Evolutionary conservation across 331 rosid species (phyloP).

Genomic region (Acacia concinna): DNA sequence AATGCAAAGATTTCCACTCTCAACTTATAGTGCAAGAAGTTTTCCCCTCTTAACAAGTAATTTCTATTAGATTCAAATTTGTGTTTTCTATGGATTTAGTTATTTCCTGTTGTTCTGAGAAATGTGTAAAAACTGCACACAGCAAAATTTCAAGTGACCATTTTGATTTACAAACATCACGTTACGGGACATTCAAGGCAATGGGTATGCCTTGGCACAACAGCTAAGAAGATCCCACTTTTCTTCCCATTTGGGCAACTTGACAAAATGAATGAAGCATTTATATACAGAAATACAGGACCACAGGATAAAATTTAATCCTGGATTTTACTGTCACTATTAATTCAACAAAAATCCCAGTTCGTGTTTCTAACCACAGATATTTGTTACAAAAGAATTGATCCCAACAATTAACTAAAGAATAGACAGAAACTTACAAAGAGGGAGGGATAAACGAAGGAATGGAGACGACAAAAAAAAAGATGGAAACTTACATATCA

Average conservation of each 20-base stretch:
- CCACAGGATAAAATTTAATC: background rate
- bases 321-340: slow-evolving; percentile 31
- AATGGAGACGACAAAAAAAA: too few relatives aligned
- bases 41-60: too few relatives aligned
- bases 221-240: slow-evolving; percentile 20
- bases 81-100: background rate
- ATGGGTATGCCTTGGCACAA: background rate
- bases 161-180: slow-evolving; percentile 14
- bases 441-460: background rate
- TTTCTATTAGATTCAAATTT: too few relatives aligned
- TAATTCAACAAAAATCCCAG: slow-evolving; percentile 30
- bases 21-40: too few relatives aligned
- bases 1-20: too few relatives aligned
- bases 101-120: slow-evolving; percentile 1
- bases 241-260: slow-evolving; percentile 13
- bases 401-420: slow-evolving; percentile 60
- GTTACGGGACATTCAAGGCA: slow-evolving; percentile 8
- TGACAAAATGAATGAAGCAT: slow-evolving; percentile 3
- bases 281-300: background rate
- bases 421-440: slow-evolving; percentile 40
- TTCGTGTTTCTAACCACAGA: slow-evolving; percentile 30
- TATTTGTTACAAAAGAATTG: slow-evolving; percentile 77
- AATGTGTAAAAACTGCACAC: slow-evolving; percentile 15
- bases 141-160: slow-evolving; percentile 34
- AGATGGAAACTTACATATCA: slow-evolving; percentile 31